A percentile compares a stretch with the other conserved stretches of the same genome.
These are phyloP conservation scores for Chrysanthemum makinoi DNA, from an alignment of 129 eudicot genomes.

Conservation along the genomic window DNA sequence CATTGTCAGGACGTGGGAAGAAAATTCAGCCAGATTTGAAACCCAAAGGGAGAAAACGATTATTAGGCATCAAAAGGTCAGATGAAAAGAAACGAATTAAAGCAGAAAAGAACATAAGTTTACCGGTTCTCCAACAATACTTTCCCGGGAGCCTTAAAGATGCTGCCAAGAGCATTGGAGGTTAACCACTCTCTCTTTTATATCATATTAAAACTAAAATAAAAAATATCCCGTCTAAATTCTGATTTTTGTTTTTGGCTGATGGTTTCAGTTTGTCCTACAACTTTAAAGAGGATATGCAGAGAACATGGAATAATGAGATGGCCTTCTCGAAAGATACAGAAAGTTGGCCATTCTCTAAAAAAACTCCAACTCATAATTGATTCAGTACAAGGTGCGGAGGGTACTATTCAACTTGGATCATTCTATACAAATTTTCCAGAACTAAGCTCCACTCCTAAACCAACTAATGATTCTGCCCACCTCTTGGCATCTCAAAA, in stretches of 20 bases:
- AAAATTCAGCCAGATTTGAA: constrained; percentile 22
- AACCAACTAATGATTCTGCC: constrained; percentile 20
- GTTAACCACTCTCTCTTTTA: constrained; percentile 35
- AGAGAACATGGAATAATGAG: constrained; percentile 68
- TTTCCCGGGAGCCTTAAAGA: constrained; percentile 74
- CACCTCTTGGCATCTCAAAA: constrained; percentile 16
- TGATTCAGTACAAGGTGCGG: constrained; percentile 68
- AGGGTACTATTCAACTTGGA: constrained; percentile 56
- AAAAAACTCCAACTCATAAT: constrained; percentile 63
- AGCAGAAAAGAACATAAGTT: constrained; percentile 49
- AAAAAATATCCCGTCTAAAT: neutral
- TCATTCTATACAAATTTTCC: constrained; percentile 62
- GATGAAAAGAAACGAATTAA: constrained; percentile 44
- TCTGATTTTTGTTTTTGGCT: constrained; percentile 1
- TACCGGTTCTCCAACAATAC: constrained; percentile 59
- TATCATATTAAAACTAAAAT: neutral
- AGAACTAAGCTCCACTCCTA: constrained; percentile 40
- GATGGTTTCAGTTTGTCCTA: constrained; percentile 50
- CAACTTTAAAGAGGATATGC: constrained; percentile 77
- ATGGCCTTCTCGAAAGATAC: constrained; percentile 75
- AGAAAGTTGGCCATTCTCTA: constrained; percentile 66
- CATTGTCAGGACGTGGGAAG: constrained; percentile 26
- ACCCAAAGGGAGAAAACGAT: constrained; percentile 33
- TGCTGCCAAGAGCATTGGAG: constrained; percentile 65
- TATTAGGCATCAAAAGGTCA: constrained; percentile 28